A percentile compares a stretch with the other conserved stretches of the same genome.
phyloP scores from a whole-genome alignment of 169 alveolate genomes.

The Condylostoma magnum region DNA sequence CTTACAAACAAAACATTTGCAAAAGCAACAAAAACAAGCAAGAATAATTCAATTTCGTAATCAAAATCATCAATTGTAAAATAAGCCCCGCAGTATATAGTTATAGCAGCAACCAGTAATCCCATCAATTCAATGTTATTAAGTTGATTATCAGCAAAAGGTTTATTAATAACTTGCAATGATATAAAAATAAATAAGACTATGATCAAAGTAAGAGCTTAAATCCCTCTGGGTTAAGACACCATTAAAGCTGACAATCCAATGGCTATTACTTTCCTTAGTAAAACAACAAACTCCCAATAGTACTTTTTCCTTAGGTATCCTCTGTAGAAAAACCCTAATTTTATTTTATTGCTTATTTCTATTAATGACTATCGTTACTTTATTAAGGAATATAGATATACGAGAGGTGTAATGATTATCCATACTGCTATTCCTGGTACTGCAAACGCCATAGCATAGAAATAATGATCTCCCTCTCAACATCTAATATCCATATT shows the following conservation, averaged over 20 bases:
- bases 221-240: background rate
- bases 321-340: constrained; percentile 28
- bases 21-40: background rate
- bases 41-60: background rate
- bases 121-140: background rate
- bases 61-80: background rate
- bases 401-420: constrained; percentile 15
- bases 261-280: constrained; percentile 1
- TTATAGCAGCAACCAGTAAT: background rate
- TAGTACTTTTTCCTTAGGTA: background rate
- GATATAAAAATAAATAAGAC: background rate
- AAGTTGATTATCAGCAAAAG: background rate
- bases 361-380: background rate
- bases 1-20: background rate
- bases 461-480: background rate
- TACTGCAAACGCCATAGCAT: constrained; percentile 6
- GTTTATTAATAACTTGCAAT: background rate
- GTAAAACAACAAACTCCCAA: constrained; percentile 25
- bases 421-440: constrained; percentile 27
- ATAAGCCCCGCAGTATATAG: constrained; percentile 4
- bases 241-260: background rate
- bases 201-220: background rate
- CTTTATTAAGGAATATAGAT: too few relatives aligned
- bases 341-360: background rate
- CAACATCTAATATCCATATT: constrained; percentile 13